Evolutionary conservation across 345 rosid species (phyloP).

Genomic region (Salix arbutifolia): DNA sequence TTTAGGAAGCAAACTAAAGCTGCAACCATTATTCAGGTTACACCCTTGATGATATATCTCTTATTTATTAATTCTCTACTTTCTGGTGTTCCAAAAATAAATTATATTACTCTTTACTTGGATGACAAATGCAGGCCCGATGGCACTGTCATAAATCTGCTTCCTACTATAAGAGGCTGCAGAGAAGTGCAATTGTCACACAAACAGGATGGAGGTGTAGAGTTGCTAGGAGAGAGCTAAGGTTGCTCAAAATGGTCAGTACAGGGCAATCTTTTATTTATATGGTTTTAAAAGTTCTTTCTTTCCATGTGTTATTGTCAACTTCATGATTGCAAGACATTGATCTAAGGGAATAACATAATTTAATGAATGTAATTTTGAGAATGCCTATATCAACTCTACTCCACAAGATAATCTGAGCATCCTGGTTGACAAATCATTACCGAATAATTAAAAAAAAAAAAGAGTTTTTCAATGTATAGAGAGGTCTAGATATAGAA

Average conservation of each 20-base stretch:
- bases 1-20: constrained; percentile 61
- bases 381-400: neutral
- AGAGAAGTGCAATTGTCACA: constrained; percentile 51
- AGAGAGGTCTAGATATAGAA: neutral
- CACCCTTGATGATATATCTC: neutral
- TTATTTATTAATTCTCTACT: neutral
- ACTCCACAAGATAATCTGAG: neutral
- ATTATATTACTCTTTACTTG: neutral
- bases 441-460: neutral
- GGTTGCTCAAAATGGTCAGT: constrained; percentile 75
- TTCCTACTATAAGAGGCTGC: constrained; percentile 54
- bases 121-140: constrained; percentile 43
- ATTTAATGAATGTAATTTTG: neutral
- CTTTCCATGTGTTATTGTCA: neutral
- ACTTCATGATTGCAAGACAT: neutral
- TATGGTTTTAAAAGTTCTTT: neutral
- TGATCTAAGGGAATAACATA: neutral
- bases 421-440: neutral
- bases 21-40: constrained; percentile 60
- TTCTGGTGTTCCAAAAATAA: neutral
- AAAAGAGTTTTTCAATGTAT: neutral
- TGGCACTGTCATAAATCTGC: constrained; percentile 62
- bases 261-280: constrained; percentile 2
- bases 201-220: constrained; percentile 82
- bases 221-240: constrained; percentile 58